These are phyloP conservation scores for Blastobotrys americana DNA, from an alignment of 805 yeast genomes.

Conservation along the genomic window DNA sequence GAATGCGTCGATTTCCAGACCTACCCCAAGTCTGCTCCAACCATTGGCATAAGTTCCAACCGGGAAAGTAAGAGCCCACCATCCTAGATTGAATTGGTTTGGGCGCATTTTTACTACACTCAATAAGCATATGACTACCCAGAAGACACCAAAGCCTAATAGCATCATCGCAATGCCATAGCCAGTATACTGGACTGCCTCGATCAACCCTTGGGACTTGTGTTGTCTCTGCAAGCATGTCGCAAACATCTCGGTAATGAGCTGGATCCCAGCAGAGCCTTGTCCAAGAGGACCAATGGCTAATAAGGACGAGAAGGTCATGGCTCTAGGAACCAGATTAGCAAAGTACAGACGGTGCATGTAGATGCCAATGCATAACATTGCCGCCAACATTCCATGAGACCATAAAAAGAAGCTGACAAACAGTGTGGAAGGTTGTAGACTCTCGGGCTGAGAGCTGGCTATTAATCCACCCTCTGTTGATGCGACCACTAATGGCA, in stretches of 20 bases:
- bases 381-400: conserved; percentile 57
- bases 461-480: conserved; percentile 59
- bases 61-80: conserved; percentile 91
- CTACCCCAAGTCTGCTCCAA: conserved; percentile 42
- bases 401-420: conserved; percentile 58
- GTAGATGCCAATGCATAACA: conserved; percentile 48
- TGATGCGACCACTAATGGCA: conserved; percentile 68
- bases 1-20: conserved; percentile 50
- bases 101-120: conserved; percentile 32
- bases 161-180: conserved; percentile 39
- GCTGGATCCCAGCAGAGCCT: conserved; percentile 62
- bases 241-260: conserved; percentile 42
- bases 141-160: conserved; percentile 51
- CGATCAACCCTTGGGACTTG: conserved; percentile 23
- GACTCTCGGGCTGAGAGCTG: conserved; percentile 37
- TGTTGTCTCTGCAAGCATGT: conserved; percentile 18
- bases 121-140: conserved; percentile 40
- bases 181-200: conserved; percentile 32
- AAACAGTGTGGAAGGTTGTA: conserved; percentile 46
- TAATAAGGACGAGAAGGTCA: conserved; percentile 58
- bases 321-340: conserved; percentile 46
- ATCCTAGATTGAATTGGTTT: conserved; percentile 41
- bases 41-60: conserved; percentile 73
- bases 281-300: conserved; percentile 85
- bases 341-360: conserved; percentile 53